These are phyloP conservation scores for Cadophora gregata DNA, from an alignment of 2,329 filamentous ascomycete species.

Conservation along the genomic window DNA sequence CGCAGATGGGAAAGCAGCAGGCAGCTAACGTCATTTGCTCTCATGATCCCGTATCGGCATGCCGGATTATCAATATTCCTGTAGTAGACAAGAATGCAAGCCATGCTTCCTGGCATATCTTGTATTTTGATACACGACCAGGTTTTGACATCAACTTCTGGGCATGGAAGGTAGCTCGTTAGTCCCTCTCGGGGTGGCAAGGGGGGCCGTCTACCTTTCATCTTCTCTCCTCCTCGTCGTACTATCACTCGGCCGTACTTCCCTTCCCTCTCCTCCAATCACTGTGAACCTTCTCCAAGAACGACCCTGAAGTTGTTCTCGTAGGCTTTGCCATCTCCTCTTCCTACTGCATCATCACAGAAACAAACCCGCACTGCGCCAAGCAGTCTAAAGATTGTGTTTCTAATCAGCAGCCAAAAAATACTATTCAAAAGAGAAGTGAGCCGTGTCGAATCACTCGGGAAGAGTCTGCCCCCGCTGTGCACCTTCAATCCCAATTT, in stretches of 20 bases:
- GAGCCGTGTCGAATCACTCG: not conserved
- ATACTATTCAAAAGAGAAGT: constrained; percentile 4
- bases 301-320: constrained; percentile 1
- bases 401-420: not conserved
- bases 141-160: too few relatives aligned
- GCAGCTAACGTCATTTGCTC: not conserved
- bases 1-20: not conserved
- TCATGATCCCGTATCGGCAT: not conserved
- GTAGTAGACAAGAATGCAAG: not conserved
- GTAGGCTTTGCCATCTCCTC: not conserved
- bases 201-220: too few relatives aligned
- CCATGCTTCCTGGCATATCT: not conserved
- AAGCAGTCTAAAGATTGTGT: not conserved
- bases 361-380: not conserved
- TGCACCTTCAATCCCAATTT: not conserved
- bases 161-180: not conserved
- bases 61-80: not conserved
- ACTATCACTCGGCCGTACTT: not conserved
- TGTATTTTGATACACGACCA: not conserved
- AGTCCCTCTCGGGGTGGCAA: not conserved
- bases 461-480: not conserved
- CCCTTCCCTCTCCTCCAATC: not conserved
- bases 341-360: not conserved
- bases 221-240: not conserved
- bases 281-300: not conserved